A percentile compares a stretch with the other conserved stretches of the same genome.
Conservation (phyloP, 2,329 filamentous ascomycete species). For the Colletotrichum sp. region DNA sequence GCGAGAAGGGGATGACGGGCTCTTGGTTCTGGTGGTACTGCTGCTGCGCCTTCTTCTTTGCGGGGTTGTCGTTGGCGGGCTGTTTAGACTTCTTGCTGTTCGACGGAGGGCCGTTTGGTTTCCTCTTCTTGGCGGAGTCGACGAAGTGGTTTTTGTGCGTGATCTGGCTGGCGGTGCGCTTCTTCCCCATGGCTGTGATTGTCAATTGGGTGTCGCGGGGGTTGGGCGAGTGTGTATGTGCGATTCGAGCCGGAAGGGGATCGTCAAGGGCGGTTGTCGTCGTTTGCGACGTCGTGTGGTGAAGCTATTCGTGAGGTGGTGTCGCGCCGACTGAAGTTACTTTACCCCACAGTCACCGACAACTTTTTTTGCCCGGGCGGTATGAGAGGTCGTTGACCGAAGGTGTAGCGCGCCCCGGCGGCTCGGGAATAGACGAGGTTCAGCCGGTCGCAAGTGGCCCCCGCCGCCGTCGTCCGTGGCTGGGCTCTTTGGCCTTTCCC, state of each 20-base stretch:
- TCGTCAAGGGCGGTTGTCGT: not conserved
- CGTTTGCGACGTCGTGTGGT: slow-evolving; percentile 1
- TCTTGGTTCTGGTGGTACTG: slow-evolving; percentile 35
- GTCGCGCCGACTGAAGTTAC: not conserved
- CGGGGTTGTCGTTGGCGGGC: slow-evolving; percentile 4
- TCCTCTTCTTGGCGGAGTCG: slow-evolving; percentile 18
- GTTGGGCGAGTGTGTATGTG: not conserved
- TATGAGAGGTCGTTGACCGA: slow-evolving; percentile 1
- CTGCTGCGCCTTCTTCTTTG: slow-evolving; percentile 22
- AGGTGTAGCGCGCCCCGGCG: slow-evolving; percentile 14
- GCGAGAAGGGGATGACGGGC: slow-evolving; percentile 71
- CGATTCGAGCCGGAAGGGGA: not conserved
- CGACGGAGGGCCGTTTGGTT: slow-evolving; percentile 2
- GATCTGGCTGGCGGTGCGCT: slow-evolving; percentile 42
- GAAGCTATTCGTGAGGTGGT: not conserved
- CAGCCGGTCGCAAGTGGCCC: not conserved
- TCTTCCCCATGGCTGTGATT: slow-evolving; percentile 39
- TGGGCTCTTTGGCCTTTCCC: not conserved
- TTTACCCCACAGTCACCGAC: slow-evolving; percentile 14
- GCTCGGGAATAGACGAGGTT: slow-evolving; percentile 22
- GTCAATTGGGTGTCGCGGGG: not conserved
- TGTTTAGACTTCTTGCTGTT: slow-evolving; percentile 21
- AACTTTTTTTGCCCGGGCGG: slow-evolving; percentile 4
- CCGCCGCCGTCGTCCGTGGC: not conserved
- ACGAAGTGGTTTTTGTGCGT: slow-evolving; percentile 19